Evolutionary conservation across 2,329 filamentous ascomycete species (phyloP).

Genomic region (Microdochium paspali): DNA sequence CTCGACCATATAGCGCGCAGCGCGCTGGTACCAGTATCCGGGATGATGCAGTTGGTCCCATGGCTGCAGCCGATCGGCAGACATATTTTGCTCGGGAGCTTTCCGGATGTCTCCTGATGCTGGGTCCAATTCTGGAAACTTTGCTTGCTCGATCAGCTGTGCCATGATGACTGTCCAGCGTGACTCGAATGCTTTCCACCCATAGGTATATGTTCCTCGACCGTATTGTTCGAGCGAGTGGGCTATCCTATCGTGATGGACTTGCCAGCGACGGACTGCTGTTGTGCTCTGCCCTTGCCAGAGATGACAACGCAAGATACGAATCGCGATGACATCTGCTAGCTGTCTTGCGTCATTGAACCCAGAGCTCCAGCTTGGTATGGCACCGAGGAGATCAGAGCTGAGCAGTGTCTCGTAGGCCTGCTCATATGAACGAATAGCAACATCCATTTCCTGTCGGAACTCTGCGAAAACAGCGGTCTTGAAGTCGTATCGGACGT

Average conservation of each 20-base stretch:
- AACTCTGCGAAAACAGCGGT: conserved; percentile 86
- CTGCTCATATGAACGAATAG: conserved; percentile 75
- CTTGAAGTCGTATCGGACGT: conserved; percentile 91
- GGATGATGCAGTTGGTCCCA: conserved; percentile 58
- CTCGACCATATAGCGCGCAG: conserved; percentile 44
- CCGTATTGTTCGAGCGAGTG: conserved; percentile 76
- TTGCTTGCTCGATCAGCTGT: conserved; percentile 44
- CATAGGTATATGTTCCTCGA: conserved; percentile 80
- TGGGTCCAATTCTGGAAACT: conserved; percentile 38
- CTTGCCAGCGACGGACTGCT: conserved; percentile 72
- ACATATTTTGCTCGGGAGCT: conserved; percentile 46
- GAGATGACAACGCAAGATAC: conserved; percentile 72
- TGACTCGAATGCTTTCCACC: conserved; percentile 90
- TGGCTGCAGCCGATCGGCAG: conserved; percentile 48
- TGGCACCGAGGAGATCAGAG: conserved; percentile 76
- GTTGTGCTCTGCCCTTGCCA: conserved; percentile 72
- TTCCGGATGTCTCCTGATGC: conserved; percentile 37
- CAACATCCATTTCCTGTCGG: conserved; percentile 82
- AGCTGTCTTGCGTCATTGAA: conserved; percentile 91
- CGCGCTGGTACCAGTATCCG: conserved; percentile 57
- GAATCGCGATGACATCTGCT: conserved; percentile 71
- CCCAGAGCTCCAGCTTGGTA: conserved; percentile 79
- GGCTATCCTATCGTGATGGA: conserved; percentile 63
- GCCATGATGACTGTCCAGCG: conserved; percentile 59
- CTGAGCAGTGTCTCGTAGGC: conserved; percentile 79